Evolutionary conservation across 2,329 filamentous ascomycete genomes (phyloP).

Genomic region (Dissoconium aciculare): DNA sequence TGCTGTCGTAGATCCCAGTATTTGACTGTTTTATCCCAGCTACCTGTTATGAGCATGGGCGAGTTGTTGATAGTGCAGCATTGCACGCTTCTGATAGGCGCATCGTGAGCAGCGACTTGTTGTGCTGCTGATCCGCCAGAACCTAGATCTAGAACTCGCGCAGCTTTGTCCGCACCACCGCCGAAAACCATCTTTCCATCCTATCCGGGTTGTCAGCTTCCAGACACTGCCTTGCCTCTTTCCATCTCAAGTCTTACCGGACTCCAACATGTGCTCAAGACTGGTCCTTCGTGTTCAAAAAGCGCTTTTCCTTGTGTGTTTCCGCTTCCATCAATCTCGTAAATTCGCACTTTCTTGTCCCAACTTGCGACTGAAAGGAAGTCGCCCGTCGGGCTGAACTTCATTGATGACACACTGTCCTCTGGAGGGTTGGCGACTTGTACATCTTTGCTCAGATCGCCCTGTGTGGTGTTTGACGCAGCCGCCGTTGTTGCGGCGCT

Average conservation of each 20-base stretch:
- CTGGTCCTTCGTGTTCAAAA: constrained; percentile 75
- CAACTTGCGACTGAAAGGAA: constrained; percentile 83
- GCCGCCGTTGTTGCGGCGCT: constrained; percentile 35
- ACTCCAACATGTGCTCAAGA: constrained; percentile 74
- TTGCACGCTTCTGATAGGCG: constrained; percentile 64
- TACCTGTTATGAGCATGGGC: constrained; percentile 80
- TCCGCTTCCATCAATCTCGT: constrained; percentile 66
- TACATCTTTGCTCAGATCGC: constrained; percentile 83
- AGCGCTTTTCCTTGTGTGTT: constrained; percentile 71
- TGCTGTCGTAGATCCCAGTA: constrained; percentile 69
- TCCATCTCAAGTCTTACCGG: constrained; percentile 44
- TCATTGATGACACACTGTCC: constrained; percentile 77
- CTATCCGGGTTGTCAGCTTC: constrained; percentile 34
- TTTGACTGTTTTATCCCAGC: constrained; percentile 81
- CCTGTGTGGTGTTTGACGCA: constrained; percentile 50
- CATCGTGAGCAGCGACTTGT: constrained; percentile 71
- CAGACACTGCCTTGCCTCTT: too few relatives aligned
- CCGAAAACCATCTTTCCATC: constrained; percentile 82
- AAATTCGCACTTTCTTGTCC: constrained; percentile 97
- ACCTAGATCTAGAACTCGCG: constrained; percentile 72
- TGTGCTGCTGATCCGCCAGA: constrained; percentile 30
- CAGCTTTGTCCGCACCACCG: constrained; percentile 78
- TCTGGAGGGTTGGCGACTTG: constrained; percentile 62
- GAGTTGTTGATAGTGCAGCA: constrained; percentile 44
- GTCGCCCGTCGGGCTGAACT: constrained; percentile 63